phyloP scores from a whole-genome alignment of 768 basidiomycete genomes.

The Termitomyces sp. region DNA sequence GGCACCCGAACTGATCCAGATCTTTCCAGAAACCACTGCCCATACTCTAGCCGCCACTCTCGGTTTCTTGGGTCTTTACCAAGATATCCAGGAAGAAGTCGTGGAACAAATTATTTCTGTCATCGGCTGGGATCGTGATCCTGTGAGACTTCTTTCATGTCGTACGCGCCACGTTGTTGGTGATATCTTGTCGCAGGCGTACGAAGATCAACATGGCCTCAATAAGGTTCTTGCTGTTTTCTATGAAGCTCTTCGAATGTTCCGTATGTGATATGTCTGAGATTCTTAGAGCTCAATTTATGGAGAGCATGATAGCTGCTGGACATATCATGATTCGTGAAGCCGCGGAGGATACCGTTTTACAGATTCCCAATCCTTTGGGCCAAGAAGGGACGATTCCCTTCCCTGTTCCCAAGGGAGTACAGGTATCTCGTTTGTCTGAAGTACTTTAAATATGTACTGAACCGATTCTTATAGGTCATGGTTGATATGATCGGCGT shows the following conservation, averaged over 20 bases:
- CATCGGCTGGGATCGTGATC: slow-evolving; percentile 27
- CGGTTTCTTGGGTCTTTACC: slow-evolving; percentile 34
- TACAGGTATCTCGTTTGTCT: slow-evolving; percentile 19
- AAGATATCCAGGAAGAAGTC: slow-evolving; percentile 37
- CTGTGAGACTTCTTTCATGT: slow-evolving; percentile 17
- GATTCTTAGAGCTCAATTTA: not conserved
- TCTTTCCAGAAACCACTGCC: slow-evolving; percentile 35
- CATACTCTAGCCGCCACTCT: slow-evolving; percentile 37
- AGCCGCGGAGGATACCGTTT: slow-evolving; percentile 35
- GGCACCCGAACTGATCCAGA: not conserved
- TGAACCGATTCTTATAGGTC: slow-evolving; percentile 17
- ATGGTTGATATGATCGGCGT: slow-evolving; percentile 45
- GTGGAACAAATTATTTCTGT: slow-evolving; percentile 31
- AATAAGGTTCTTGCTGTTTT: slow-evolving; percentile 38
- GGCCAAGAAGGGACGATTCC: slow-evolving; percentile 31
- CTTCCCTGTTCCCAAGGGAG: slow-evolving; percentile 34
- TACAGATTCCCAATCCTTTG: slow-evolving; percentile 33
- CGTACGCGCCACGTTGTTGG: not conserved
- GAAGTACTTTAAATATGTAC: not conserved
- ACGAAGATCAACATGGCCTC: slow-evolving; percentile 34
- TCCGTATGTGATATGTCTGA: slow-evolving; percentile 28
- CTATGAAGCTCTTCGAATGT: slow-evolving; percentile 38
- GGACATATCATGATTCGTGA: slow-evolving; percentile 35
- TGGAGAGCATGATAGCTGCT: slow-evolving; percentile 25
- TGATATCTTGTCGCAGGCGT: slow-evolving; percentile 17